Conservation (phyloP, 495 filamentous ascomycete species). For the Aspergillus coremiiformis region DNA sequence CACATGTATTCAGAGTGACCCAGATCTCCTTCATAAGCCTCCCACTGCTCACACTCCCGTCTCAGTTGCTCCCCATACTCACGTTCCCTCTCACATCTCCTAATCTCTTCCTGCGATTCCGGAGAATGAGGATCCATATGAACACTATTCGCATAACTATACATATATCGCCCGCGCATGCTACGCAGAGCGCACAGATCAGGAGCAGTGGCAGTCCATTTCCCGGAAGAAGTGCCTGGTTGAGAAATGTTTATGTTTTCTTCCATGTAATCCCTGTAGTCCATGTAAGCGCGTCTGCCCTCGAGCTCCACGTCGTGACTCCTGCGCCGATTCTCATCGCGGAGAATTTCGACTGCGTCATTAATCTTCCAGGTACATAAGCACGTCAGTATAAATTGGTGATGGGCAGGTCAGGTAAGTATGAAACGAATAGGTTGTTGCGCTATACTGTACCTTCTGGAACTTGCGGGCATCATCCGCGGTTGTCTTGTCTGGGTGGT, state of each 20-base stretch:
- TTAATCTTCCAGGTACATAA: conserved; percentile 24
- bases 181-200: not conserved
- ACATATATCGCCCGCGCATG: conserved; percentile 19
- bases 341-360: conserved; percentile 34
- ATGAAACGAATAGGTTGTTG: not conserved
- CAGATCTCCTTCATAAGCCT: conserved; percentile 6
- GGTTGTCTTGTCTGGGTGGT: conserved; percentile 56
- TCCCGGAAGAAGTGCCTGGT: not conserved
- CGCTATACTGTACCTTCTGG: conserved; percentile 18
- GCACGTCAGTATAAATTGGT: not conserved
- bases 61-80: conserved; percentile 11
- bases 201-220: conserved; percentile 6
- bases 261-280: too few species aligned
- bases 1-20: not conserved
- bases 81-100: conserved; percentile 10
- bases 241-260: not conserved
- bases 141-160: conserved; percentile 26
- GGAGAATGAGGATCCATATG: conserved; percentile 26
- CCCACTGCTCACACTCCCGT: conserved; percentile 7
- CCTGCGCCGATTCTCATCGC: conserved; percentile 21
- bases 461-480: conserved; percentile 40
- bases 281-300: not conserved
- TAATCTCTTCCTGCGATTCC: conserved; percentile 19
- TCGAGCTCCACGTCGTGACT: conserved; percentile 19
- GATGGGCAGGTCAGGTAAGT: not conserved